Evolutionary conservation across 257 asterid genomes (phyloP), one percentile per base, ranked within the genome.

Genomic region (Scutellaria galericulata): DNA sequence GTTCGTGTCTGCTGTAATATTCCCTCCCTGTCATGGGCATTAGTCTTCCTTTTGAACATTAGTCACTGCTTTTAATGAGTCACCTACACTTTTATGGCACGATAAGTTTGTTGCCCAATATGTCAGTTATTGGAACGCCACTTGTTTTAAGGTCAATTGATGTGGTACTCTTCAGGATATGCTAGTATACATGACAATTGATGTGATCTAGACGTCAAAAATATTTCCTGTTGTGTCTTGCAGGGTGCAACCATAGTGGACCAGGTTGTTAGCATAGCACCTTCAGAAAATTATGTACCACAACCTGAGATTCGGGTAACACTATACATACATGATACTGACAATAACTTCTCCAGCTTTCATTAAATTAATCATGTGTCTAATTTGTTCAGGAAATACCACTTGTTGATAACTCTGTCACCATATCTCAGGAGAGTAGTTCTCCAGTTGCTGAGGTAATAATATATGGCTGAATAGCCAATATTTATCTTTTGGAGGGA

Each of bases 181-280:
- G 71, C 52, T 54, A 18, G 58, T 59, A 68, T n/a, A 27, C 74
- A 64, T 65, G 54, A 18, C 18, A 45, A 37, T 64, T 15, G 7
- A 51, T 59, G 13, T 53, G 44, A 50, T 68, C 50, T 47, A 8
- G 45, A 73, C 70, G 10, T 64, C n/a, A 45, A 58, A 20, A 50
- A 48, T 41, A 31, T 62, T 40, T 59, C 12, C 18, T 44, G 60
- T 11, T 66, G 27, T 74, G 81, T 42, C 22, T 64, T 70, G 73
- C 86, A 90, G 96, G 96, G 96, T 66, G 96, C 96, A 53, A 90
- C 96, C 47, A 86, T 90, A 78, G 91, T 90, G 74, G 96, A 90
- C 84, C 89, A 80, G 83, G 88, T 82, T 69, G 96, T 88, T 78
- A 83, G 66, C 66, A 90, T 90, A 52, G 66, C 82, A 59, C 83